Conservation (phyloP, 2,329 filamentous ascomycete genomes). For the Ascochyta fabae region DNA sequence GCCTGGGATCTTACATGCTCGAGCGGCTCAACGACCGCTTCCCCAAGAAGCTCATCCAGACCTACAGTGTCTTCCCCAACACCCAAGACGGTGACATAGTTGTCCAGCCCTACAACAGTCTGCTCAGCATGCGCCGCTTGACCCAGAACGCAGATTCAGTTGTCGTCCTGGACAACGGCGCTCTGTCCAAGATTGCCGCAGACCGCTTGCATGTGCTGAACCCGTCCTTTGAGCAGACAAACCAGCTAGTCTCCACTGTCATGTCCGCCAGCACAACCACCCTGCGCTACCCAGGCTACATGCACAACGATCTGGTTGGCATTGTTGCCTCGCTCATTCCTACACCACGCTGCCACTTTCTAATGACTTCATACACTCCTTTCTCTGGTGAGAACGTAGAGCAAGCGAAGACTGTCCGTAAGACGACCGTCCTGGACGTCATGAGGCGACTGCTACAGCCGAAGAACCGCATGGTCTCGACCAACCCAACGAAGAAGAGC, state of each 20-base stretch:
- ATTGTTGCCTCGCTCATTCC: conserved; percentile 96
- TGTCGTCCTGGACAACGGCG: conserved; percentile 95
- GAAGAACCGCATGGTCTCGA: conserved; percentile 99
- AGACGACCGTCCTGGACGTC: conserved; percentile 96
- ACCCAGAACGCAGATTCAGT: conserved; percentile 98
- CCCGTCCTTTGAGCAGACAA: conserved; percentile 95
- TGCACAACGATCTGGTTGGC: conserved; percentile 99
- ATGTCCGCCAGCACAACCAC: conserved; percentile 99
- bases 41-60: conserved; percentile 98
- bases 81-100: conserved; percentile 91
- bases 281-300: conserved; percentile 95
- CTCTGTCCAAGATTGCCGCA: conserved; percentile 89
- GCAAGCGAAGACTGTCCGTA: conserved; percentile 95
- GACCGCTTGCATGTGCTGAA: conserved; percentile 94
- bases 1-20: conserved; percentile 92
- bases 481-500: conserved; percentile 92
- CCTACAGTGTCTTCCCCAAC: conserved; percentile 97
- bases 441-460: conserved; percentile 95
- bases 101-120: conserved; percentile 97
- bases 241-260: conserved; percentile 92
- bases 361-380: conserved; percentile 97
- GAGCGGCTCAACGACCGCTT: conserved; percentile 97
- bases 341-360: conserved; percentile 94
- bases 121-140: conserved; percentile 86
- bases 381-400: conserved; percentile 97